Conservation (phyloP, 257 asterid species). For the Schizonepeta tenuifolia region DNA sequence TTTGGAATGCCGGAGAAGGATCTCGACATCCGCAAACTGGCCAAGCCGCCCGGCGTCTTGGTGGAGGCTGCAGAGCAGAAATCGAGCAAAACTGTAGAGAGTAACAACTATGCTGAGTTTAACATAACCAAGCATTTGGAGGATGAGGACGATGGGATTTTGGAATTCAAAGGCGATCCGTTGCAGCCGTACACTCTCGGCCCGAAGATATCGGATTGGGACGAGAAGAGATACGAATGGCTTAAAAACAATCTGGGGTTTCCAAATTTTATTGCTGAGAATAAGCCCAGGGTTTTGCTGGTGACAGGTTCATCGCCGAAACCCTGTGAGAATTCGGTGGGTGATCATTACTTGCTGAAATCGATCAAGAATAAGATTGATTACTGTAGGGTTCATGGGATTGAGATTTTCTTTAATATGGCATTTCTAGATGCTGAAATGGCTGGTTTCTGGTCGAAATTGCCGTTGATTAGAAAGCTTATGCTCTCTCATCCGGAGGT, state of each 20-base stretch:
- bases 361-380: slow-evolving; percentile 88
- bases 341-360: slow-evolving; percentile 88
- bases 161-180: slow-evolving; percentile 59
- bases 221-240: slow-evolving; percentile 76
- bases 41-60: slow-evolving; percentile 77
- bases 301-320: slow-evolving; percentile 93
- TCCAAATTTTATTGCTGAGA: slow-evolving; percentile 46
- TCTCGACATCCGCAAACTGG: slow-evolving; percentile 61
- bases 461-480: slow-evolving; percentile 82
- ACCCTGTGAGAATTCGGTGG: slow-evolving; percentile 96
- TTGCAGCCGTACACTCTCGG: slow-evolving; percentile 63
- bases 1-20: slow-evolving; percentile 91
- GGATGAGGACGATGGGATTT: slow-evolving; percentile 68
- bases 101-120: slow-evolving; percentile 55
- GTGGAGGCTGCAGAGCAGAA: slow-evolving; percentile 46
- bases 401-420: slow-evolving; percentile 78
- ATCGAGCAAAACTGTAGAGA: slow-evolving; percentile 14
- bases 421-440: slow-evolving; percentile 90
- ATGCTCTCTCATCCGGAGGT: slow-evolving; percentile 85
- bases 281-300: slow-evolving; percentile 76
- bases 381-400: slow-evolving; percentile 79
- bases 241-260: slow-evolving; percentile 58
- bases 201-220: slow-evolving; percentile 80
- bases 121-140: slow-evolving; percentile 56
- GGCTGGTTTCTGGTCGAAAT: slow-evolving; percentile 93